Base-by-base conservation (phyloP, 148 eudicot genomes). In the Diospyros lotus region DNA sequence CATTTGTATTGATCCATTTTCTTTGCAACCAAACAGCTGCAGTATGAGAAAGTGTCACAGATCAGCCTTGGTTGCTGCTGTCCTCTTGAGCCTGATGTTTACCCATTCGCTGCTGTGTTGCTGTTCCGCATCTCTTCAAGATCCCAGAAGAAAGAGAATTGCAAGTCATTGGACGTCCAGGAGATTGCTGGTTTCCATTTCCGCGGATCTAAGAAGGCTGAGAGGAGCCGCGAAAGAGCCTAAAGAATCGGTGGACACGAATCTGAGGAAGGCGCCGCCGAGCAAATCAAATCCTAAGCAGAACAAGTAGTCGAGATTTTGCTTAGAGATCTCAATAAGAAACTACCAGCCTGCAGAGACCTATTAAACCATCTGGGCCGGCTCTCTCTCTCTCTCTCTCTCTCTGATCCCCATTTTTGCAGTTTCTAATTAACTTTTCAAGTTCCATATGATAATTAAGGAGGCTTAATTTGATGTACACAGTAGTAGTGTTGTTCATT, bases 221-320 rank as follows among this genome's bases (percentile, higher is more conserved):
- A 64, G 51, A 15, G 81, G 71, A 74, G 66, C 58, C 42, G 50
- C 4, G 58, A 64, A 48, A 42, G 74, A 53, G 43, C 46, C 77
- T 28, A 71, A 62, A 48, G 66, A 52, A 59, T 66, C 77, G 4
- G 74, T 55, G 51, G 77, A 55, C 41, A 52, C 45, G 56, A 73
- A 77, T 54, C 56, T 77, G 39, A 69, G 42, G 48, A 40, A 46
- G 4, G 53, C 66, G 64, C 76, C 76, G 1, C 74, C 73, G 1
- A 82, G 75, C 58, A n/a, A 11, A 71, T 51, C 84, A 44, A 82
- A 78, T 72, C 84, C 84, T 39, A 71, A 43, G 3, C 84, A 82
- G 53, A 82, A 82, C 68, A 69, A 77, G 74, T 82, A 72, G 58
- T 71, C 18, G n/a, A 8, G 11, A 5, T 17, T 28, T 68, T 68